Conservation (phyloP, 2,329 filamentous ascomycete species). For the Scortechinia acanthostroma region DNA sequence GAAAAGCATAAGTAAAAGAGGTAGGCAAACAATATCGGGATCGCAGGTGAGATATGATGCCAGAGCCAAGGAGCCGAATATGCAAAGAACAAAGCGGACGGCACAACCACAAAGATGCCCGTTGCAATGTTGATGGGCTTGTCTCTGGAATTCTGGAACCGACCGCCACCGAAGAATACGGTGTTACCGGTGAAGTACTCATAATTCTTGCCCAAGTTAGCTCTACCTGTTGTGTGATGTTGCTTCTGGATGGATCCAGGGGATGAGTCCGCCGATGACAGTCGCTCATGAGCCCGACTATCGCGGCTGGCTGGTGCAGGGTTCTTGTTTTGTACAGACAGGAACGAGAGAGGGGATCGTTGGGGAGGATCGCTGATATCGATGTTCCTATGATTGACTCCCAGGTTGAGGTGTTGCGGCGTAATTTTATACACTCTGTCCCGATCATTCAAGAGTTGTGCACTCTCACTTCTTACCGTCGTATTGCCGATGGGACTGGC, state of each 20-base stretch:
- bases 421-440: slow-evolving; percentile 12
- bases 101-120: slow-evolving; percentile 71
- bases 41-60: slow-evolving; percentile 77
- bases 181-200: slow-evolving; percentile 94
- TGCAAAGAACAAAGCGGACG: slow-evolving; percentile 73
- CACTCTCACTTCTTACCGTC: slow-evolving; percentile 64
- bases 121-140: slow-evolving; percentile 85
- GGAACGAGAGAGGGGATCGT: background rate
- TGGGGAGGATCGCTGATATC: slow-evolving; percentile 5
- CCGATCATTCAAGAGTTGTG: slow-evolving; percentile 63
- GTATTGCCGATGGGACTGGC: slow-evolving; percentile 60
- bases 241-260: background rate
- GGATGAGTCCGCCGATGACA: slow-evolving; percentile 14
- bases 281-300: slow-evolving; percentile 14
- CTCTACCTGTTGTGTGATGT: slow-evolving; percentile 17
- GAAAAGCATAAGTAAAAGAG: slow-evolving; percentile 85
- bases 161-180: slow-evolving; percentile 77
- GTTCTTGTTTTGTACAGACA: background rate
- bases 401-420: background rate
- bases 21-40: slow-evolving; percentile 86
- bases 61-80: slow-evolving; percentile 68
- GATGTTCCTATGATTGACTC: slow-evolving; percentile 10
- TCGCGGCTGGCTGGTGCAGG: slow-evolving; percentile 13
- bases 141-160: slow-evolving; percentile 80
- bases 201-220: slow-evolving; percentile 64